A percentile compares a stretch with the other conserved stretches of the same genome.
Evolutionary conservation across 164 flowering plant genomes (phyloP).

Genomic region (Brasenia schreberi): DNA sequence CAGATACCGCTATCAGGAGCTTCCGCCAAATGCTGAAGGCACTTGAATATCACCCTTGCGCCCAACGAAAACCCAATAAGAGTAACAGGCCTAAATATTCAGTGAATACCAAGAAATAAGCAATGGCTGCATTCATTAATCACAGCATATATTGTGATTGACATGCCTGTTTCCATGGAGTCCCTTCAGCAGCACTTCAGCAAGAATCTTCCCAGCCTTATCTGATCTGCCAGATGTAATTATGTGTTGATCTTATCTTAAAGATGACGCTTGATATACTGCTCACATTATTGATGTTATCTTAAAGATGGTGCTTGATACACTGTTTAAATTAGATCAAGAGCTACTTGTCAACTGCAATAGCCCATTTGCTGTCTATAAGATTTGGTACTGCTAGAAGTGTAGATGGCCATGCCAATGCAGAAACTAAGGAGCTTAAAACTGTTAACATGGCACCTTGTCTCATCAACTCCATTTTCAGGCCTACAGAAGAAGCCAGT

Average conservation of each 20-base stretch:
- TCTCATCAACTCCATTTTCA: constrained; percentile 80
- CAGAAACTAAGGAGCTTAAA: constrained; percentile 57
- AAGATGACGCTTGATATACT: no score
- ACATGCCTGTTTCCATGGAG: constrained; percentile 83
- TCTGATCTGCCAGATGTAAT: constrained; percentile 46
- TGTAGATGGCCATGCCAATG: constrained; percentile 96
- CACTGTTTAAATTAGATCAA: background rate
- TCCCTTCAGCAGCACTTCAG: constrained; percentile 78
- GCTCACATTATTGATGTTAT: no score
- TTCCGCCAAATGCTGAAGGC: constrained; percentile 73
- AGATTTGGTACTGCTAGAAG: constrained; percentile 66
- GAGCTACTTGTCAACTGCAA: constrained; percentile 81
- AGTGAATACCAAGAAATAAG: constrained; percentile 2
- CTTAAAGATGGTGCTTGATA: no score
- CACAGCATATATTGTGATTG: background rate
- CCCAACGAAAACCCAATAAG: constrained; percentile 93
- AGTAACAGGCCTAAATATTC: constrained; percentile 79
- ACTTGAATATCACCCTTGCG: constrained; percentile 87
- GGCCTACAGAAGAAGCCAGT: constrained; percentile 25
- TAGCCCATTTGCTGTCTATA: constrained; percentile 95
- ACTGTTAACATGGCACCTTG: constrained; percentile 99
- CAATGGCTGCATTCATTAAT: background rate
- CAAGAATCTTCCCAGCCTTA: constrained; percentile 87
- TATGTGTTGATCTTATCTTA: background rate
- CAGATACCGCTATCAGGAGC: constrained; percentile 28